Percentiles rank a stretch among this genome's conserved stretches.
Evolutionary conservation across 108 stramenopile species (phyloP).

Genomic region (Nitzschia inconspicua): DNA sequence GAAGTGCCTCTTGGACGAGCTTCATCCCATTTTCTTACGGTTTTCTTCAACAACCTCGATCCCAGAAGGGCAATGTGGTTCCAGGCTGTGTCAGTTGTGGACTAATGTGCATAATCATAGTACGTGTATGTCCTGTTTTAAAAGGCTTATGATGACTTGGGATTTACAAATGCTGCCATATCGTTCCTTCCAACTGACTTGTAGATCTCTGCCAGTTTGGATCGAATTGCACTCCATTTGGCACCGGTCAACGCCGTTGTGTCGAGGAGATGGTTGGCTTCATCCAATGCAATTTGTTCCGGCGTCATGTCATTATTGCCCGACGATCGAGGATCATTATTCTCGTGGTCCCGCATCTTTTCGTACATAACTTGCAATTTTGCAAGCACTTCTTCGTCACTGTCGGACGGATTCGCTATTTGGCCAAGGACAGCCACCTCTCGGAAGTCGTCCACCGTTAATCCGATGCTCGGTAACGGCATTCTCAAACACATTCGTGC

Average conservation of each 20-base stretch:
- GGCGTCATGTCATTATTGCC: constrained; percentile 41
- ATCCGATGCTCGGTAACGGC: constrained; percentile 71
- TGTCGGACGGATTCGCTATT: constrained; percentile 39
- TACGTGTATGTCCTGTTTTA: no score
- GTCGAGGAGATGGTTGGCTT: constrained; percentile 75
- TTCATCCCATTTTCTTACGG: background rate
- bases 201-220: constrained; percentile 58
- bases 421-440: constrained; percentile 59
- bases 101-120: no score
- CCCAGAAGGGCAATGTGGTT: no score
- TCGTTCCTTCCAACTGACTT: constrained; percentile 52
- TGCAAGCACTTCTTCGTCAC: constrained; percentile 47
- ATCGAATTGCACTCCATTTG: constrained; percentile 53
- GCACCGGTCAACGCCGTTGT: constrained; percentile 49
- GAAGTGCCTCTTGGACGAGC: constrained; percentile 19
- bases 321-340: constrained; percentile 33
- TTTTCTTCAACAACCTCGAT: background rate
- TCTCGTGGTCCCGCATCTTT: constrained; percentile 65
- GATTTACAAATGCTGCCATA: constrained; percentile 66
- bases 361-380: constrained; percentile 70
- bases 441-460: constrained; percentile 42
- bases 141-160: no score
- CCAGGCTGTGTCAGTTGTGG: no score
- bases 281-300: constrained; percentile 64
- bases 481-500: constrained; percentile 74